Percentiles rank a stretch among this genome's conserved stretches.
phyloP scores from a whole-genome alignment of 306 rosid genomes.

The Clitoria ternatea region DNA sequence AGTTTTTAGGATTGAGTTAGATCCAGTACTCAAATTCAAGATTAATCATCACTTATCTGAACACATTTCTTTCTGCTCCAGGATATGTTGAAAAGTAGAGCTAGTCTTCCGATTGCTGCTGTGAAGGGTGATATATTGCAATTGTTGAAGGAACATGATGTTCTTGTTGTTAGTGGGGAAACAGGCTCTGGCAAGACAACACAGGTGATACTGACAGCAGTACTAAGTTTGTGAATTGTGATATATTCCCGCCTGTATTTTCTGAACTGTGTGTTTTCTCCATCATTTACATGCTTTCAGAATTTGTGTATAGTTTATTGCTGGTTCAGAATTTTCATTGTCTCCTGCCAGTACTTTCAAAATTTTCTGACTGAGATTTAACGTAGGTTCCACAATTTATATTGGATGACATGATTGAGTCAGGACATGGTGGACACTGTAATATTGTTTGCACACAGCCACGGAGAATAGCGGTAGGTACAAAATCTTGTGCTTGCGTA shows the following conservation, averaged over 20 bases:
- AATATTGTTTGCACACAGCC: slow-evolving; percentile 95
- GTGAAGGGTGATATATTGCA: slow-evolving; percentile 67
- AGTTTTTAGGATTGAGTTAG: too few relatives aligned
- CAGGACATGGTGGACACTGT: slow-evolving; percentile 71
- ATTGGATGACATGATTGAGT: slow-evolving; percentile 89
- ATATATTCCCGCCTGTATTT: neutral
- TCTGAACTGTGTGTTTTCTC: neutral
- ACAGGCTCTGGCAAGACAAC: slow-evolving; percentile 99
- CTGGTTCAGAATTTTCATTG: neutral
- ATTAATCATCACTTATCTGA: neutral
- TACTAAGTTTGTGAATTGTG: slow-evolving; percentile 11
- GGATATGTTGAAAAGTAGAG: slow-evolving; percentile 83
- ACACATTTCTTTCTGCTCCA: slow-evolving; percentile 33
- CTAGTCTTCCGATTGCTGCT: slow-evolving; percentile 75
- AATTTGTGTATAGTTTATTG: slow-evolving; percentile 1
- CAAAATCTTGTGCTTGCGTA: slow-evolving; percentile 22
- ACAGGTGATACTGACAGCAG: slow-evolving; percentile 66
- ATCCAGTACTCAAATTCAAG: too few relatives aligned
- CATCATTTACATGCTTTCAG: slow-evolving; percentile 6
- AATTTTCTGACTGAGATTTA: slow-evolving; percentile 24
- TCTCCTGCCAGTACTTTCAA: too few relatives aligned
- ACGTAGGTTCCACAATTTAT: slow-evolving; percentile 90
- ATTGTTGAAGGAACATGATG: slow-evolving; percentile 61
- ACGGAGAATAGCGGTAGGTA: slow-evolving; percentile 90
- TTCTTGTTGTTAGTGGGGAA: slow-evolving; percentile 96